phyloP scores from a whole-genome alignment of 345 rosid genomes.

The Syzygium aqueum region DNA sequence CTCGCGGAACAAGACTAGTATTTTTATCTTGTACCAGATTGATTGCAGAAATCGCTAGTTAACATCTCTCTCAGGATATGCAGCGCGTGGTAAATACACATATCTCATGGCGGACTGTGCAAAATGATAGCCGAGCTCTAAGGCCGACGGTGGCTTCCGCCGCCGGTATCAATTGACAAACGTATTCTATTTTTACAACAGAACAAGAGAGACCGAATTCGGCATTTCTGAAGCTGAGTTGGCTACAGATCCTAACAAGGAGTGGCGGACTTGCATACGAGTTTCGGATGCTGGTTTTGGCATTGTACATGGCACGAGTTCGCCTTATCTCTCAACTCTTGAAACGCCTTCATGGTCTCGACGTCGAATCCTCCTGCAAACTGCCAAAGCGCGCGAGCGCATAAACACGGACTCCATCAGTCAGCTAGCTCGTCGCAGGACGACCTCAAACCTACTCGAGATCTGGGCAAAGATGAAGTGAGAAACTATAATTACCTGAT shows the following conservation, averaged over 20 bases:
- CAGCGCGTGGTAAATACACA: not conserved
- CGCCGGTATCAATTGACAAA: not conserved
- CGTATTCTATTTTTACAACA: constrained; percentile 13
- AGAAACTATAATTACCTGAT: constrained; percentile 47
- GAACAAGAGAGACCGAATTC: not conserved
- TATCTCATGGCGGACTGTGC: not conserved
- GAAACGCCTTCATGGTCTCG: constrained; percentile 93
- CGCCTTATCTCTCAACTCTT: constrained; percentile 91
- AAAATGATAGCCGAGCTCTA: not conserved
- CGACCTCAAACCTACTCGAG: not conserved
- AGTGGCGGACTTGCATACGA: constrained; percentile 43
- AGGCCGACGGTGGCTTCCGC: not conserved
- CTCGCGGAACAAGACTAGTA: not conserved
- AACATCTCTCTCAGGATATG: not conserved
- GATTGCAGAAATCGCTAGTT: not conserved
- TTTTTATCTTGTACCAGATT: not conserved
- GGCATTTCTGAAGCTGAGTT: constrained; percentile 44
- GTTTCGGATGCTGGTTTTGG: constrained; percentile 55
- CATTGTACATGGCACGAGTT: constrained; percentile 62
- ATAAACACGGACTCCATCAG: not conserved
- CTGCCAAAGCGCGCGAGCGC: constrained; percentile 14
- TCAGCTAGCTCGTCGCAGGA: not conserved
- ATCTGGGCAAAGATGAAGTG: not conserved
- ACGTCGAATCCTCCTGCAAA: constrained; percentile 96
- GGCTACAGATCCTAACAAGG: constrained; percentile 57